Evolutionary conservation across 179 eudicot species (phyloP).

Genomic region (Vitellaria paradoxa): DNA sequence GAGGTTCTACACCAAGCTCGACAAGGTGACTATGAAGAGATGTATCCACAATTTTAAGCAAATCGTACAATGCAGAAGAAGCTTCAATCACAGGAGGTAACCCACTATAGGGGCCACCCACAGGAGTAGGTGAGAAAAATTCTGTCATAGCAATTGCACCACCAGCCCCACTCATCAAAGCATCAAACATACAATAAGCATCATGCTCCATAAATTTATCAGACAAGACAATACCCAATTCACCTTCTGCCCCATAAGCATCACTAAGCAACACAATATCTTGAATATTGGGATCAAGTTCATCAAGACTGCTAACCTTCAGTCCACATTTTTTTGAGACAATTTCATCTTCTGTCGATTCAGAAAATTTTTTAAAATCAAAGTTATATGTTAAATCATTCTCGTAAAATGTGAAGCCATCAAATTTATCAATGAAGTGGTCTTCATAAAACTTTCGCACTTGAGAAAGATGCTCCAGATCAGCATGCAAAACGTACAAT

Average conservation of each 20-base stretch:
- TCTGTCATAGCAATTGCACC: conserved; percentile 87
- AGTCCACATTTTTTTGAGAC: conserved; percentile 31
- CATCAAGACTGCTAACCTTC: conserved; percentile 44
- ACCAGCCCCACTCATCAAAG: conserved; percentile 82
- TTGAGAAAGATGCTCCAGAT: conserved; percentile 65
- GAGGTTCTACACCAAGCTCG: conserved; percentile 96
- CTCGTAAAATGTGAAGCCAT: conserved; percentile 68
- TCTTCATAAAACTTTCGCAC: conserved; percentile 68
- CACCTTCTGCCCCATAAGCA: conserved; percentile 98
- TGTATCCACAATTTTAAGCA: conserved; percentile 80
- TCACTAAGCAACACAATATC: conserved; percentile 72
- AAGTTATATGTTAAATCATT: conserved; percentile 53
- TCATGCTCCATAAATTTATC: conserved; percentile 95
- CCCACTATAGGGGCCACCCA: conserved; percentile 45
- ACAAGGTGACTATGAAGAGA: conserved; percentile 85
- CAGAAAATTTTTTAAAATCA: conserved; percentile 58
- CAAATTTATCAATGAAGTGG: conserved; percentile 89
- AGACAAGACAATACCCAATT: conserved; percentile 83
- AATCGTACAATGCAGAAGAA: conserved; percentile 77
- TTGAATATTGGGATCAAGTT: conserved; percentile 70
- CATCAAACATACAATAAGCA: conserved; percentile 90
- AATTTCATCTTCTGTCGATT: conserved; percentile 36
- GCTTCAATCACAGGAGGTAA: conserved; percentile 88
- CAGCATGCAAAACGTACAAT: conserved; percentile 82
- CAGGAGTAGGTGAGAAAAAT: conserved; percentile 69